A percentile compares a stretch with the other conserved stretches of the same genome.
These are phyloP conservation scores for Sphaerulina populicola DNA, from an alignment of 2,329 filamentous ascomycete species.

Conservation along the genomic window DNA sequence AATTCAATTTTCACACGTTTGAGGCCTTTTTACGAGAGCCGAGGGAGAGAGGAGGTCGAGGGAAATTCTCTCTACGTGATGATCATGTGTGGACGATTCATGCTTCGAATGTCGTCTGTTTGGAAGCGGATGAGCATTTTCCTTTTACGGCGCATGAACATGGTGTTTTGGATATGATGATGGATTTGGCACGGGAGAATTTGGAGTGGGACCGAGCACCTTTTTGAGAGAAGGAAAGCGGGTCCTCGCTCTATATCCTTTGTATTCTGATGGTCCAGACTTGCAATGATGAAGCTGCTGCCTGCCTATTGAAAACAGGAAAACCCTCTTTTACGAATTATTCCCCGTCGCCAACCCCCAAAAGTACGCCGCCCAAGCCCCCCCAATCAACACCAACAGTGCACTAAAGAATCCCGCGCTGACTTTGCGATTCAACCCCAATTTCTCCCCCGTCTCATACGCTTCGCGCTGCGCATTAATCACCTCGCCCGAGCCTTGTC, in stretches of 20 bases:
- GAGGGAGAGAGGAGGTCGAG: conserved; percentile 15
- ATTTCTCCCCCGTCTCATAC: conserved; percentile 34
- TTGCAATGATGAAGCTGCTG: too few relatives aligned
- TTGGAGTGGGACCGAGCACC: too few relatives aligned
- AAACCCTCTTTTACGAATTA: too few relatives aligned
- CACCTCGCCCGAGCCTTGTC: conserved; percentile 40
- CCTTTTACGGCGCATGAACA: conserved; percentile 27
- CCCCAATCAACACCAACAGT: conserved; percentile 43
- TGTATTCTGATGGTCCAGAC: too few relatives aligned
- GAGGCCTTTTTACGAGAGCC: conserved; percentile 32
- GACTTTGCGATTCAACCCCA: conserved; percentile 33
- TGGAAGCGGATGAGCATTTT: conserved; percentile 27
- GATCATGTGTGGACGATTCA: conserved; percentile 33
- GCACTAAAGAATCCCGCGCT: conserved; percentile 37
- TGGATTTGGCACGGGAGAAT: conserved; percentile 20
- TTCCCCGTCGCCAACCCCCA: conserved; percentile 53
- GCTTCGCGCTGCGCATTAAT: conserved; percentile 39
- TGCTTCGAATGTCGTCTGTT: conserved; percentile 33
- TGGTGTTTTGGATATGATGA: conserved; percentile 28
- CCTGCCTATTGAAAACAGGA: too few relatives aligned
- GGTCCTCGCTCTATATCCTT: too few relatives aligned
- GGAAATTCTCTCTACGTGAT: conserved; percentile 1
- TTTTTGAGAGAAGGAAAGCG: too few relatives aligned
- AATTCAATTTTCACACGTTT: conserved; percentile 33
- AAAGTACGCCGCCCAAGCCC: conserved; percentile 51